Conservation (phyloP, 2,329 filamentous ascomycete species). For the Neoascochyta sp. region DNA sequence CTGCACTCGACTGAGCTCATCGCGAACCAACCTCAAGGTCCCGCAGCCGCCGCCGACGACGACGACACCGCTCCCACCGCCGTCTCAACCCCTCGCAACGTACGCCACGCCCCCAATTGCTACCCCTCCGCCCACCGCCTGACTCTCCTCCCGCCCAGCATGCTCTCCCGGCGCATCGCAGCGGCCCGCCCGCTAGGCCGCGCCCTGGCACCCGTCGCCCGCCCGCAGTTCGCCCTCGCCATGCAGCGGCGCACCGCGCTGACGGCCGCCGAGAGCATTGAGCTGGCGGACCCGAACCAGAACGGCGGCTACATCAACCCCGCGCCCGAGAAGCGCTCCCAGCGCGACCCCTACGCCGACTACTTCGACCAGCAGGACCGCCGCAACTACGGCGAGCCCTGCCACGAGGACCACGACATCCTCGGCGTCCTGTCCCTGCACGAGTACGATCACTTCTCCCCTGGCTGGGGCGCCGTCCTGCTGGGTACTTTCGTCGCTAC, state of each 20-base stretch:
- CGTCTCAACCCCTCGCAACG: too few species aligned
- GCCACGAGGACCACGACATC: constrained; percentile 94
- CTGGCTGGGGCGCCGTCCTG: constrained; percentile 66
- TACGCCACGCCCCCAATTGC: constrained; percentile 17
- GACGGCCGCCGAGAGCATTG: constrained; percentile 38
- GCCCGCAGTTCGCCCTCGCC: constrained; percentile 35
- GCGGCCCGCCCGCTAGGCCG: constrained; percentile 42
- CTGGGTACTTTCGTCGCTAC: constrained; percentile 44
- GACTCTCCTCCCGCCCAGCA: constrained; percentile 35
- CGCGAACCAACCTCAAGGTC: too few species aligned
- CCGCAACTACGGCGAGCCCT: constrained; percentile 92
- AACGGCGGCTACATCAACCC: constrained; percentile 84
- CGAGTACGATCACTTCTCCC: constrained; percentile 79
- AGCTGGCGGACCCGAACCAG: constrained; percentile 59
- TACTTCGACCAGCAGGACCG: constrained; percentile 99
- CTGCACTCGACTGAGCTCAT: constrained; percentile 22
- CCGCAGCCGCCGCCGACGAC: too few species aligned
- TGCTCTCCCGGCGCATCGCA: constrained; percentile 44
- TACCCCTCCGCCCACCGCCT: constrained; percentile 41
- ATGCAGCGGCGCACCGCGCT: constrained; percentile 38
- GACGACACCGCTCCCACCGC: neutral
- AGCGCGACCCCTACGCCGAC: constrained; percentile 85
- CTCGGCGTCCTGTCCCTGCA: constrained; percentile 85
- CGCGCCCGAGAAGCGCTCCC: constrained; percentile 75
- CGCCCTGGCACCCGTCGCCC: constrained; percentile 29